Base-by-base conservation (phyloP, 805 yeast species). In the Candida taoyuanica region DNA sequence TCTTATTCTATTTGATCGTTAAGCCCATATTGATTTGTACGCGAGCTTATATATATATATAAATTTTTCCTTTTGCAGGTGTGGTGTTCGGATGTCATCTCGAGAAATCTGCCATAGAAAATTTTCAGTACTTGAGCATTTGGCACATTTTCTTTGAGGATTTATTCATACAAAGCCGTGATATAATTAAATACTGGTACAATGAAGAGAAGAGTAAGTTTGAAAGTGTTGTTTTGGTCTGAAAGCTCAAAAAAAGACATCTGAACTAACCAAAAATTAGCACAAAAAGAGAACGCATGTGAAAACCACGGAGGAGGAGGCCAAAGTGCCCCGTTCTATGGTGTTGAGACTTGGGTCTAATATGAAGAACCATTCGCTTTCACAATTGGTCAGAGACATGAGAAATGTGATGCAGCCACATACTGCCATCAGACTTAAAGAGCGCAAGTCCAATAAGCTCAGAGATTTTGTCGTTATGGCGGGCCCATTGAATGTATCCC, bases 391-490 rank as follows among this genome's bases (percentile, higher is more conserved):
- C 16, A 73, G 73, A 43, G 98, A 93, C 61, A 78, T 89, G 61
- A 76, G 98, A 57, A 74, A 75, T 44, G 76, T 88, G 47, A 88
- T 93, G 96, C 93, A 87, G 58, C 98, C 98, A 12, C 95, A 91
- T 55, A 93, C 98, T 3, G 97, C 98, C 11, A 78, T 87, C 53
- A 84, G 78, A 49, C 71, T 93, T 42, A 73, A 81, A 47, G 98
- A 93, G 63, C 71, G 98, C 35, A 86, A 85, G 58, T 70, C 85
- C 28, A 93, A 93, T 62, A 85, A 80, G 56, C 69, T 93, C 49
- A 86, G 84, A 60, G 98, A 91, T 64, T 93, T 84, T 52, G 75
- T 89, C n/a, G 95, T 87, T n/a, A 89, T 93, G 96, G 85, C 96
- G 27, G 98, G 98, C 5, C 98, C 98, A 12, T 68, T 93, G 31